phyloP scores from a whole-genome alignment of 176 grass and related monocot genomes.

The Panicum miliaceum region DNA sequence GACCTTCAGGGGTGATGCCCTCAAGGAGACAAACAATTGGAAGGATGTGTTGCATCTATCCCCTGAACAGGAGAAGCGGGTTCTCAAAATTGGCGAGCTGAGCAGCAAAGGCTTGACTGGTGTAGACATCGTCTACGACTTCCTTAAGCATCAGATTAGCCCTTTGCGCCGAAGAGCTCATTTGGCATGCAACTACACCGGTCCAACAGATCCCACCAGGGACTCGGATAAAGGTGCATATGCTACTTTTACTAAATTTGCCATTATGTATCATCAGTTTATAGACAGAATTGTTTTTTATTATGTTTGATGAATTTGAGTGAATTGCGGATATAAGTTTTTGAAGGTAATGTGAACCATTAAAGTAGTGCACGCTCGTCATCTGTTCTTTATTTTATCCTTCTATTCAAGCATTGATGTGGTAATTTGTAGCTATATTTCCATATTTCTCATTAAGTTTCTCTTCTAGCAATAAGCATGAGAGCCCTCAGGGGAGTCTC shows the following conservation, averaged over 20 bases:
- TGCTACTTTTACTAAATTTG: not conserved
- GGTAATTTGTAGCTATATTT: not conserved
- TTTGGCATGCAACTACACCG: not conserved
- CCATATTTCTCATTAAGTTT: not conserved
- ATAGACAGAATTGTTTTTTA: not conserved
- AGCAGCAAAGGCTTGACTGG: conserved; percentile 15
- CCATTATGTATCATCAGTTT: not conserved
- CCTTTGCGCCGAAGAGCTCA: conserved; percentile 14
- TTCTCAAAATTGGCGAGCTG: not conserved
- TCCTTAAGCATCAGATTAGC: conserved; percentile 14
- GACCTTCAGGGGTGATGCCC: not conserved
- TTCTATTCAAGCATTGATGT: too few species aligned
- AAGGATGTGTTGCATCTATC: not conserved
- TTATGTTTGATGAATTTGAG: not conserved
- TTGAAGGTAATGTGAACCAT: not conserved
- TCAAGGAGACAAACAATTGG: not conserved
- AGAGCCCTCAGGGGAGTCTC: not conserved
- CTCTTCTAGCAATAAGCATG: not conserved
- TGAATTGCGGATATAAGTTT: not conserved
- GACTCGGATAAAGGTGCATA: conserved; percentile 2
- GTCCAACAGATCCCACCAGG: conserved; percentile 17
- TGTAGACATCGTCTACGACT: not conserved
- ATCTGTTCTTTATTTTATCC: not conserved
- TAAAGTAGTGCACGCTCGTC: not conserved
- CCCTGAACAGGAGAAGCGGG: not conserved